Evolutionary conservation across 2,329 filamentous ascomycete genomes (phyloP).

Genomic region (Paecilomyces sp.): DNA sequence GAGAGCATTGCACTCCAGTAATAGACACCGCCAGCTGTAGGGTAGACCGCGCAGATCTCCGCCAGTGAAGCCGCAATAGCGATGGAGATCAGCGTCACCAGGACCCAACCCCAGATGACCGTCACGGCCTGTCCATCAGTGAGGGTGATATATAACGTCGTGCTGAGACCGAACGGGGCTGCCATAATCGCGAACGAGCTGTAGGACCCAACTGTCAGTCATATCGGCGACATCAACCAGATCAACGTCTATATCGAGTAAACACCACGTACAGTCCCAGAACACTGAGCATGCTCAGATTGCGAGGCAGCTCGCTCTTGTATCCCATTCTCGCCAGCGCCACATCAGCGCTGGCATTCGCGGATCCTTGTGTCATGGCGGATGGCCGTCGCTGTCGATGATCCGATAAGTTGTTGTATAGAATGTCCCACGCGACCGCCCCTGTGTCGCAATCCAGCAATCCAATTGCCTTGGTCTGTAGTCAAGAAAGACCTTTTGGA

Average conservation of each 20-base stretch:
- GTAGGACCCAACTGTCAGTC: conserved; percentile 3
- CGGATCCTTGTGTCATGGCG: conserved; percentile 5
- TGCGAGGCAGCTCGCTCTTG: conserved; percentile 58
- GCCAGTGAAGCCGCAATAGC: conserved; percentile 60
- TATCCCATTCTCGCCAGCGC: conserved; percentile 62
- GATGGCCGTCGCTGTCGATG: background rate
- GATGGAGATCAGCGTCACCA: conserved; percentile 57
- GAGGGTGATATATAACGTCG: conserved; percentile 62
- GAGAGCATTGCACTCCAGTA: conserved; percentile 65
- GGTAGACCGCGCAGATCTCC: conserved; percentile 63
- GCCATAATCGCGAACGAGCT: conserved; percentile 70
- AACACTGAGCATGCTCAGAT: conserved; percentile 62
- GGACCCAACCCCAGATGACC: conserved; percentile 63
- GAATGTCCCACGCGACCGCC: background rate
- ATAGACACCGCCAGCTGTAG: conserved; percentile 63
- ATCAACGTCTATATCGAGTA: conserved; percentile 10
- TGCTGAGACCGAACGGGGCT: conserved; percentile 60
- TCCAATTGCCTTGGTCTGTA: background rate
- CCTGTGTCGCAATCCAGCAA: background rate
- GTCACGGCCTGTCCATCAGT: conserved; percentile 63
- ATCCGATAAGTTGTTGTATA: background rate
- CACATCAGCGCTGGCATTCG: conserved; percentile 45
- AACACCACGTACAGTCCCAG: conserved; percentile 47
- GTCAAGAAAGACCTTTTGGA: background rate
- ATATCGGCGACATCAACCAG: background rate